phyloP scores from a whole-genome alignment of 2,329 filamentous ascomycete genomes.

The Colletotrichum sp. region DNA sequence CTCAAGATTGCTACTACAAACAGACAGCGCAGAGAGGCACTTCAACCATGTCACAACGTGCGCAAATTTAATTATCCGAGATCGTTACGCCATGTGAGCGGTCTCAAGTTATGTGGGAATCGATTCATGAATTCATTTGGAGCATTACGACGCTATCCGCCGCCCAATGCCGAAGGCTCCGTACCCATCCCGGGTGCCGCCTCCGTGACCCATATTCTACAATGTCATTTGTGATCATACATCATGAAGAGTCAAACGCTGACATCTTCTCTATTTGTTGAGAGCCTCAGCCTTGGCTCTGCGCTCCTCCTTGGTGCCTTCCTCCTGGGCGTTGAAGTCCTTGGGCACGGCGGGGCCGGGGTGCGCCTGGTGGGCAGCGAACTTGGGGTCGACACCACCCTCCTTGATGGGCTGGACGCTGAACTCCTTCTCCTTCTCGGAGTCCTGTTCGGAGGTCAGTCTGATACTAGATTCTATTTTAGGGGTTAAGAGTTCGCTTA shows the following conservation, averaged over 20 bases:
- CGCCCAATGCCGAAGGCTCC: background rate
- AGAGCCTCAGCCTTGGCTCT: constrained; percentile 67
- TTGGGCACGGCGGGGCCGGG: constrained; percentile 64
- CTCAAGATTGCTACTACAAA: background rate
- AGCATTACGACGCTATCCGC: constrained; percentile 1
- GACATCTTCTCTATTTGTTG: constrained; percentile 55
- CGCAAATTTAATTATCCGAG: background rate
- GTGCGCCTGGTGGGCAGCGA: constrained; percentile 57
- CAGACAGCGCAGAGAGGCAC: background rate
- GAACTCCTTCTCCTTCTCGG: constrained; percentile 47
- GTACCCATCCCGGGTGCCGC: background rate
- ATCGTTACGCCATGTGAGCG: background rate
- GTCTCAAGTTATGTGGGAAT: background rate
- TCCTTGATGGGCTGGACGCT: constrained; percentile 50
- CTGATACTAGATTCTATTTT: background rate
- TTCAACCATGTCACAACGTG: background rate
- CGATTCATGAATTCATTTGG: constrained; percentile 1
- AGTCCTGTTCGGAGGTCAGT: constrained; percentile 4
- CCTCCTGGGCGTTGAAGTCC: constrained; percentile 56
- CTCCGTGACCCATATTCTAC: background rate
- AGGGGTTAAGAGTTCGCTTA: background rate
- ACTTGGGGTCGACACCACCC: constrained; percentile 46
- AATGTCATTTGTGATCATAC: constrained; percentile 5
- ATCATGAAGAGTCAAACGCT: background rate
- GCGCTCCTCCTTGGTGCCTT: constrained; percentile 73